Base-by-base conservation (phyloP, 2,329 filamentous ascomycete species). In the Amesomyces nigricolor region DNA sequence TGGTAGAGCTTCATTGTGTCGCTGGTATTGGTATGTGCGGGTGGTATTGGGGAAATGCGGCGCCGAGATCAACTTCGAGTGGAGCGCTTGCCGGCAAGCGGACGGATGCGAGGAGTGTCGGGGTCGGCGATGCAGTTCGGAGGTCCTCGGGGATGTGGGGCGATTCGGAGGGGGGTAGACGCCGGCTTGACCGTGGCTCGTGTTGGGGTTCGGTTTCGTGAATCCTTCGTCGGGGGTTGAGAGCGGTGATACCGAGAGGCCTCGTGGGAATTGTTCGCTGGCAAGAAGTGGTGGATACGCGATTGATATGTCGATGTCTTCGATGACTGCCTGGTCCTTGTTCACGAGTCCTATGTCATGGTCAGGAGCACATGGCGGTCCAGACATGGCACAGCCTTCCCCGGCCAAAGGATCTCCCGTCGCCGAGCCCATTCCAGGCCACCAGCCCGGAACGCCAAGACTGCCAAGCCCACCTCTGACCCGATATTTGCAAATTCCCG, bases 1-100 rank as follows among this genome's bases (percentile, higher is more conserved):
- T 94, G 94, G 72, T 88, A 80, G 72, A 94, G 76, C 83, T 91
- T 92, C 89, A 92, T 92, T 69, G 66, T 85, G 73, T 70, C 67
- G 51, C 26, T n/a, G 50, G 30, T 10, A 11, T 29, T 42, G 32
- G 37, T 48, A 37, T 37, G 32, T n/a, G 44, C 35, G 38, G 17
- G 10, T 39, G 35, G 19, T 40, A 5, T 37, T 16, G 19, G 45
- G 22, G 29, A 9, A 16, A 19, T 39, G 43, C 35, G 16, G 53
- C 30, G 16, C 51, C 35, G 46, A 26, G 19, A 38, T 43, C 17
- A 14, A 26, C 50, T 47, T 46, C 10, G 26, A 32, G 47, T 51
- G 50, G 50, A 56, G 35, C 45, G 40, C 42, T 40, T 17, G 40
- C 39, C 47, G 30, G 44, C 43, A 54, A 26, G 10, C 32, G 26